Evolutionary conservation across 768 basidiomycete species (phyloP), one percentile per base, ranked within the genome.

Genomic region (Tylopilus cervinicoccineus): DNA sequence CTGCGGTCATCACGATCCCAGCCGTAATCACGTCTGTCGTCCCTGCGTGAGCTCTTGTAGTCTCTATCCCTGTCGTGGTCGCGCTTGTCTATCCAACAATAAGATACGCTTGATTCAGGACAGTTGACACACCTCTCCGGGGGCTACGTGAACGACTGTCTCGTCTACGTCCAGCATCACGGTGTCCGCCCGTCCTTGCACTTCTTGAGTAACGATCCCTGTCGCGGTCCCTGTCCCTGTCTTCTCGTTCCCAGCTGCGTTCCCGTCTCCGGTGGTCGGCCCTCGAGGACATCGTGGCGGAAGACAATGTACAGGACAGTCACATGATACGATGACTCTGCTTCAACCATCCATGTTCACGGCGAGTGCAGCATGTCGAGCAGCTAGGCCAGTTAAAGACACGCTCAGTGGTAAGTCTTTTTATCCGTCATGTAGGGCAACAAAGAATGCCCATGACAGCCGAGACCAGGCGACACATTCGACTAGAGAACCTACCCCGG

Each of bases 221-320:
- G 33, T 70, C 38, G 13, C 49, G 47, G 36, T 55, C 57, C 14
- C 57, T 55, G 43, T 60, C 57, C 6, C 69, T 59, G 38, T 67
- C 65, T 56, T 69, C 70, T 27, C 69, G 74, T 51, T 85, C 83
- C 79, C 82, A 80, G 59, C 82, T 83, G 55, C 81, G 67, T 58
- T 85, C 83, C 51, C 79, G 77, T 62, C 76, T 69, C 60, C 79
- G 73, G 56, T 75, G 65, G 53, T 80, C 79, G 37, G 67, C 47
- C 53, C 79, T 78, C 47, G 79, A 80, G 54, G 83, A 79, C 83
- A 86, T 68, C n/a, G 57, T 48, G 38, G 80, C 46, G 43, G 79
- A 24, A 77, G 70, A 29, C 66, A 49, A 52, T 38, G 23, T 29
- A 16, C n/a, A 33, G 23, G 1, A 7, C 3, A 38, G 51, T 66